phyloP scores from a whole-genome alignment of 768 basidiomycete species.

The Lanmaoa pseudosensibilis region DNA sequence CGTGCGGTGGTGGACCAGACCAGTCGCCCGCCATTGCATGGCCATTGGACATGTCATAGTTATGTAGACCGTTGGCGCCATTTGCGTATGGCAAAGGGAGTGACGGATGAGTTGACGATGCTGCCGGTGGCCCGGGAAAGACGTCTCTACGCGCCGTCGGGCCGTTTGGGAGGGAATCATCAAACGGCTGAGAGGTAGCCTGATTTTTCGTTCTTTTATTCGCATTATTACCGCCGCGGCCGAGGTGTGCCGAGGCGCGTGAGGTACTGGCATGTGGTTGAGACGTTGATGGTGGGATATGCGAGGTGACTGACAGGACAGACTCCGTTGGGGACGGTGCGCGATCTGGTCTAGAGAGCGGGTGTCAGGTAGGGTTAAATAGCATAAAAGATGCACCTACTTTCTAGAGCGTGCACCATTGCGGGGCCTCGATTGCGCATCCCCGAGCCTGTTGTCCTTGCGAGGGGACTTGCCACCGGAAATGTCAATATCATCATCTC shows the following conservation, averaged over 20 bases:
- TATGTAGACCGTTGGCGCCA: conserved; percentile 38
- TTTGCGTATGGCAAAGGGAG: conserved; percentile 45
- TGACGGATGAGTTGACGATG: conserved; percentile 53
- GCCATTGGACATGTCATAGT: conserved; percentile 41
- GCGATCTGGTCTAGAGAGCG: conserved; percentile 53
- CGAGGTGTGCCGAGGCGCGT: conserved; percentile 30
- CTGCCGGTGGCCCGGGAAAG: conserved; percentile 50
- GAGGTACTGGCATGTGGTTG: conserved; percentile 30
- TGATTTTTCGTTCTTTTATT: conserved; percentile 47
- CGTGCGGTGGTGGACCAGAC: conserved; percentile 47
- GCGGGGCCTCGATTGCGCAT: conserved; percentile 47
- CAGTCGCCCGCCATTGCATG: conserved; percentile 45
- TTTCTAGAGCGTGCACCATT: conserved; percentile 58
- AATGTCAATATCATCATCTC: conserved; percentile 66
- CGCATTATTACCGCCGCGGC: conserved; percentile 32
- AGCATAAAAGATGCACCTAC: conserved; percentile 38
- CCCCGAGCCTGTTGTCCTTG: conserved; percentile 52
- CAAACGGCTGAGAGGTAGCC: conserved; percentile 38
- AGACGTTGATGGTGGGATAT: conserved; percentile 44
- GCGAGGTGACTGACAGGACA: conserved; percentile 67
- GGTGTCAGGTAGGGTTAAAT: background rate
- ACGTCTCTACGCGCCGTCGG: conserved; percentile 39
- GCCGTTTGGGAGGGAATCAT: conserved; percentile 44
- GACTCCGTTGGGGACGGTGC: conserved; percentile 73
- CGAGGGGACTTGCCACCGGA: conserved; percentile 55